Conservation (phyloP, 108 stramenopile species). For the Discostella stelligeroides region DNA sequence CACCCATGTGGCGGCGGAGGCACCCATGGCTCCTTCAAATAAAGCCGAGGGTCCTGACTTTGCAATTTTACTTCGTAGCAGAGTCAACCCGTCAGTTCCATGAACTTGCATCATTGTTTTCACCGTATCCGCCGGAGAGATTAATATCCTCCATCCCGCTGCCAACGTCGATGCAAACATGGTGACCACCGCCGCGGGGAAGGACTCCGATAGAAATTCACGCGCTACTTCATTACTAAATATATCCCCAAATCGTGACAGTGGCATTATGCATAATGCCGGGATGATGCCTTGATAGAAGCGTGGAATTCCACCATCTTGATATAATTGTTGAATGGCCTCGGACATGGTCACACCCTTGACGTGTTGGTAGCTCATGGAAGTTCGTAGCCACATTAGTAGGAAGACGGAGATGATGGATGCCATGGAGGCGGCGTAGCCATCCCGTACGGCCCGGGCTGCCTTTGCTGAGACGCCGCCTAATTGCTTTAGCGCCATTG, state of each 20-base stretch:
- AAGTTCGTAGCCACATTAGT: conserved; percentile 93
- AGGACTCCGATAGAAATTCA: conserved; percentile 34
- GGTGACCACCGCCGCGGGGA: conserved; percentile 51
- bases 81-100: conserved; percentile 68
- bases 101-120: conserved; percentile 91
- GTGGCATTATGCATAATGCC: conserved; percentile 78
- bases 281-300: conserved; percentile 84
- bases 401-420: conserved; percentile 66
- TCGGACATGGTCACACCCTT: conserved; percentile 73
- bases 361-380: conserved; percentile 88
- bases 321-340: conserved; percentile 69
- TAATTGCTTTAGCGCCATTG: conserved; percentile 41
- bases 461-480: conserved; percentile 41
- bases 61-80: conserved; percentile 56
- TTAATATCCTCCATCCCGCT: conserved; percentile 79
- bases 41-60: conserved; percentile 65
- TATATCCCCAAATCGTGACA: conserved; percentile 87
- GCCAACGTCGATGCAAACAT: conserved; percentile 77
- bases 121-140: conserved; percentile 86
- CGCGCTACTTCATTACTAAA: conserved; percentile 74
- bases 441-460: conserved; percentile 54
- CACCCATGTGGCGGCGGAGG: conserved; percentile 77
- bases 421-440: conserved; percentile 62
- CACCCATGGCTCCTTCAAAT: conserved; percentile 83
- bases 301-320: conserved; percentile 77